Conservation (phyloP, 139 green algal genomes). For the Deuterostichococcus epilithicus region DNA sequence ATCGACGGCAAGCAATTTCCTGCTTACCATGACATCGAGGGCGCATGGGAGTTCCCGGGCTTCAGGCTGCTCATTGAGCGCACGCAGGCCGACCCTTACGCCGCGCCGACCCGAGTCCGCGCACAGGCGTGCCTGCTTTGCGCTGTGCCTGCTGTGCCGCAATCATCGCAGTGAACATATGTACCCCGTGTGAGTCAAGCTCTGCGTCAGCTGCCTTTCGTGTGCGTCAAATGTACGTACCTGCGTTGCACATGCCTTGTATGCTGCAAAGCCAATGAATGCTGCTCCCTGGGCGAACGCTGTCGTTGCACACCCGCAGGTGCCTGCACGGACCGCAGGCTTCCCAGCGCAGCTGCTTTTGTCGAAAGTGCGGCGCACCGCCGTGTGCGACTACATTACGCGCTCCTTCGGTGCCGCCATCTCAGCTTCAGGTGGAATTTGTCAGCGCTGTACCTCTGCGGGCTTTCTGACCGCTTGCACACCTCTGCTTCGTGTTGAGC, state of each 20-base stretch:
- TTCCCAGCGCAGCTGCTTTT: constrained; percentile 20
- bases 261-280: too few species aligned
- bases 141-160: not conserved
- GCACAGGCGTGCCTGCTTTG: constrained; percentile 19
- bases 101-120: constrained; percentile 26
- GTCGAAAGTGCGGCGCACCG: constrained; percentile 26
- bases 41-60: constrained; percentile 26
- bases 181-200: too few species aligned
- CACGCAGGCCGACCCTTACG: constrained; percentile 50
- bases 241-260: not conserved
- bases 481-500: too few species aligned
- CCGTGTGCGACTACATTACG: constrained; percentile 58
- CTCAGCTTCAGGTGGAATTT: constrained; percentile 7
- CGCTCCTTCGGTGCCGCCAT: constrained; percentile 43
- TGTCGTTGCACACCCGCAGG: constrained; percentile 7
- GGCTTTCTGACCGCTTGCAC: too few species aligned
- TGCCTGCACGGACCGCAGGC: constrained; percentile 20
- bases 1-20: constrained; percentile 52
- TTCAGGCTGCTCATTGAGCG: constrained; percentile 51
- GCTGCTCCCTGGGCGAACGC: not conserved
- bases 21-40: constrained; percentile 54
- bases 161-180: too few species aligned
- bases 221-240: not conserved
- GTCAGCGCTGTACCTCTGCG: not conserved
- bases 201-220: too few species aligned